Conservation (phyloP, 202 grass and related monocot genomes). For the Schoenoplectus triqueter region DNA sequence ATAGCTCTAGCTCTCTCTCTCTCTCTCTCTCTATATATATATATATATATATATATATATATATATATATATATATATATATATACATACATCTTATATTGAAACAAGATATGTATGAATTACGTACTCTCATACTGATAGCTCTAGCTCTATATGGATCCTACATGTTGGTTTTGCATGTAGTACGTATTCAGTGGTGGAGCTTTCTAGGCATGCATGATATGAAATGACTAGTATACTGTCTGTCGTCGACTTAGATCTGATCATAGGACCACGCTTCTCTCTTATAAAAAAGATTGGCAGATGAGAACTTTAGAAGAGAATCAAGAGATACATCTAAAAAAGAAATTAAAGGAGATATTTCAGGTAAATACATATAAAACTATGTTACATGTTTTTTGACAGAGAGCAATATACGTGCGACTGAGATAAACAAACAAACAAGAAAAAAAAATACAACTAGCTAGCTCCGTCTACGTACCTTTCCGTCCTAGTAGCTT, state of each 20-base stretch:
- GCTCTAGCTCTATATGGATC: not conserved
- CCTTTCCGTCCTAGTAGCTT: no score
- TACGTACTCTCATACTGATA: no score
- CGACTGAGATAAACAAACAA: not conserved
- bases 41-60: no score
- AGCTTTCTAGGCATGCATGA: slow-evolving; percentile 25
- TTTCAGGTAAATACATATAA: not conserved
- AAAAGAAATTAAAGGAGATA: no score
- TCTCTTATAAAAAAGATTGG: not conserved
- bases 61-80: no score
- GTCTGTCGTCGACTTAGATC: not conserved
- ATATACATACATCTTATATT: no score
- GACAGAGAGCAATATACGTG: not conserved
- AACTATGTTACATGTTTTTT: slow-evolving; percentile 9
- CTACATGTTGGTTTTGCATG: slow-evolving; percentile 5
- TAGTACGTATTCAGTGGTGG: not conserved
- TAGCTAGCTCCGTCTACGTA: not conserved
- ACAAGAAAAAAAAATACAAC: not conserved
- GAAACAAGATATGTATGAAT: no score
- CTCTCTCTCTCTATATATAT: no score
- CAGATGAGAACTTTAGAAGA: not conserved
- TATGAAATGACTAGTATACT: slow-evolving; percentile 24
- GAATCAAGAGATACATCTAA: not conserved
- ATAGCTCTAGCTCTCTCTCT: no score
- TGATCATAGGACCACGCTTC: slow-evolving; percentile 4